These are phyloP conservation scores for Lachnellula arida DNA, from an alignment of 2,329 filamentous ascomycete species.

Conservation along the genomic window DNA sequence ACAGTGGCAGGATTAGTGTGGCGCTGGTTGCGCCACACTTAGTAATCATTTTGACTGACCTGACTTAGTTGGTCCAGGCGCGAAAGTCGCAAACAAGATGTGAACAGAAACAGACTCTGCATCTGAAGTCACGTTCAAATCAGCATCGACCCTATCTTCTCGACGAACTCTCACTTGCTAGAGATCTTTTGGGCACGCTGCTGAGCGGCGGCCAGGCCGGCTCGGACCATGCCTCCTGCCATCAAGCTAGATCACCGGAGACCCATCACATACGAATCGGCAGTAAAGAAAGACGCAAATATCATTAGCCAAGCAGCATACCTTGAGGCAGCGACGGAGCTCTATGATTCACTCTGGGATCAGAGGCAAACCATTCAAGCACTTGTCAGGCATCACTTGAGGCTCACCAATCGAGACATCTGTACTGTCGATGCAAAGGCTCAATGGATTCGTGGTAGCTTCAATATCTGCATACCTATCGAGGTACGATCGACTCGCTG, in stretches of 20 bases:
- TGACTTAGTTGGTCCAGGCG: not conserved
- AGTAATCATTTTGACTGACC: not conserved
- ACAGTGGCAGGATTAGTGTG: not conserved
- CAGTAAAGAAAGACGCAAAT: constrained; percentile 7
- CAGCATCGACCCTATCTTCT: no score
- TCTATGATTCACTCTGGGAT: constrained; percentile 18
- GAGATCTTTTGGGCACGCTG: no score
- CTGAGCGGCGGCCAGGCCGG: no score
- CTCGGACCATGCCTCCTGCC: constrained; percentile 1
- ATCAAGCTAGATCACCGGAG: constrained; percentile 1
- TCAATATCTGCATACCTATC: constrained; percentile 34
- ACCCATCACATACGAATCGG: constrained; percentile 6
- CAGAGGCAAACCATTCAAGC: constrained; percentile 19
- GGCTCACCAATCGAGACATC: constrained; percentile 19
- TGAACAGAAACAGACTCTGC: no score
- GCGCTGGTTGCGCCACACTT: not conserved
- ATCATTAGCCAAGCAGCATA: constrained; percentile 8
- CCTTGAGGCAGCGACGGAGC: constrained; percentile 6
- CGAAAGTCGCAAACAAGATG: no score
- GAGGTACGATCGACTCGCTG: constrained; percentile 21
- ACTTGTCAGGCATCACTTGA: constrained; percentile 25
- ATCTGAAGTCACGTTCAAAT: no score
- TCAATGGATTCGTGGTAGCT: constrained; percentile 32
- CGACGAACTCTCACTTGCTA: no score
- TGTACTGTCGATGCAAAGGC: constrained; percentile 22